Percentiles rank a stretch among this genome's conserved stretches.
These are phyloP conservation scores for Macrophomina phaseolina DNA, from an alignment of 2,329 filamentous ascomycete genomes.

Conservation along the genomic window DNA sequence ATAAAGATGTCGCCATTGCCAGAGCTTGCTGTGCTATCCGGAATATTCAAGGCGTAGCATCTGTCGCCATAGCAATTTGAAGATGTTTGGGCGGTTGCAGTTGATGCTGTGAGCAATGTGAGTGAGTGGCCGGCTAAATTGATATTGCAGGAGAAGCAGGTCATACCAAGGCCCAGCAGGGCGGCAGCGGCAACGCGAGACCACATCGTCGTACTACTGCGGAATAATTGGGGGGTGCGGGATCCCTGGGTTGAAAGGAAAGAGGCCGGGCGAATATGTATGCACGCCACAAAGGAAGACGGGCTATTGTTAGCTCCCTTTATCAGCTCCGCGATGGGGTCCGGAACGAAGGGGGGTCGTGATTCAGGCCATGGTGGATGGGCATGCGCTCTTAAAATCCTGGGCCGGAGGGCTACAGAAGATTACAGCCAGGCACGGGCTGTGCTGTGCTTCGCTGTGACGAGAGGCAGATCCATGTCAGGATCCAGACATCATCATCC, in stretches of 20 bases:
- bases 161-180: conserved; percentile 25
- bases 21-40: conserved; percentile 56
- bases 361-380: neutral
- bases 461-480: conserved; percentile 19
- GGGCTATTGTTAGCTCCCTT: conserved; percentile 23
- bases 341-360: neutral
- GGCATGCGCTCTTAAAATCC: conserved; percentile 15
- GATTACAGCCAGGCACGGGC: neutral
- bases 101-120: conserved; percentile 6
- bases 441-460: neutral
- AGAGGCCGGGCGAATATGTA: conserved; percentile 8
- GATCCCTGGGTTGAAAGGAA: neutral
- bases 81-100: conserved; percentile 22
- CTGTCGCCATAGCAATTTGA: conserved; percentile 35
- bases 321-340: conserved; percentile 9
- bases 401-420: neutral
- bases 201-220: conserved; percentile 22
- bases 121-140: neutral
- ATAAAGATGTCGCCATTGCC: conserved; percentile 63
- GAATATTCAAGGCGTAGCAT: conserved; percentile 61
- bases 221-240: neutral
- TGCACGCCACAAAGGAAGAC: conserved; percentile 15
- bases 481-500: neutral
- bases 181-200: conserved; percentile 22
- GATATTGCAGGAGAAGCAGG: neutral